phyloP scores from a whole-genome alignment of 495 filamentous ascomycete genomes.

The Talaromyces adpressus region DNA sequence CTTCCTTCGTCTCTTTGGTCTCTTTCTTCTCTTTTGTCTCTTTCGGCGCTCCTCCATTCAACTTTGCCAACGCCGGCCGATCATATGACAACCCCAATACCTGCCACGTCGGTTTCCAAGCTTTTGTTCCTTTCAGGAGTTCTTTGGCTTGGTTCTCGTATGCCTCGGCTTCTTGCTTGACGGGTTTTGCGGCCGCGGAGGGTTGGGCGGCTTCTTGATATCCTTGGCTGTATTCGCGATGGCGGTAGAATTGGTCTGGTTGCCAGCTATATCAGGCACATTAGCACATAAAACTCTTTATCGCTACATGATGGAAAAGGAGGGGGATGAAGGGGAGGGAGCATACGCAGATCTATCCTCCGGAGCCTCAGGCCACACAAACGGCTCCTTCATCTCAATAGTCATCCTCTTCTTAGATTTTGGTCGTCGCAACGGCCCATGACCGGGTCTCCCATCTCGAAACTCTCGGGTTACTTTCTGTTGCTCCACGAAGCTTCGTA shows the following conservation, averaged over 20 bases:
- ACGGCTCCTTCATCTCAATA: slow-evolving; percentile 74
- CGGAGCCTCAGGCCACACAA: slow-evolving; percentile 71
- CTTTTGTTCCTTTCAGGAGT: slow-evolving; percentile 36
- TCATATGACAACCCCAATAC: slow-evolving; percentile 30
- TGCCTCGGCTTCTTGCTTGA: slow-evolving; percentile 20
- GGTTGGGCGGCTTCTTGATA: slow-evolving; percentile 19
- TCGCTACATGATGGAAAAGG: background rate
- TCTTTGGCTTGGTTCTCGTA: slow-evolving; percentile 50
- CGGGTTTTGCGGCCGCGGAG: slow-evolving; percentile 23
- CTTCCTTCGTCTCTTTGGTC: background rate
- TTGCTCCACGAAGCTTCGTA: slow-evolving; percentile 76
- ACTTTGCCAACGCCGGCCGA: slow-evolving; percentile 16
- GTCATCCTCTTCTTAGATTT: slow-evolving; percentile 80
- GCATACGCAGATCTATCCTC: slow-evolving; percentile 49
- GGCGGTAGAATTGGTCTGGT: slow-evolving; percentile 9
- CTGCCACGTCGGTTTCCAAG: slow-evolving; percentile 42
- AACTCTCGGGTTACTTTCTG: slow-evolving; percentile 43
- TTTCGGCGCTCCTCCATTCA: background rate
- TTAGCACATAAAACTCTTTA: background rate
- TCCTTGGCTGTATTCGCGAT: slow-evolving; percentile 20
- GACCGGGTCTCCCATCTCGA: slow-evolving; percentile 30
- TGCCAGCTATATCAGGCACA: slow-evolving; percentile 7
- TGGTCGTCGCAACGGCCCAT: slow-evolving; percentile 47
- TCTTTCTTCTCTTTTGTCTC: background rate
- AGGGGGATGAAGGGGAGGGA: too few species aligned